Base-by-base conservation (phyloP, 192 early-diverging fungal genomes). In the Pilaira anomala region DNA sequence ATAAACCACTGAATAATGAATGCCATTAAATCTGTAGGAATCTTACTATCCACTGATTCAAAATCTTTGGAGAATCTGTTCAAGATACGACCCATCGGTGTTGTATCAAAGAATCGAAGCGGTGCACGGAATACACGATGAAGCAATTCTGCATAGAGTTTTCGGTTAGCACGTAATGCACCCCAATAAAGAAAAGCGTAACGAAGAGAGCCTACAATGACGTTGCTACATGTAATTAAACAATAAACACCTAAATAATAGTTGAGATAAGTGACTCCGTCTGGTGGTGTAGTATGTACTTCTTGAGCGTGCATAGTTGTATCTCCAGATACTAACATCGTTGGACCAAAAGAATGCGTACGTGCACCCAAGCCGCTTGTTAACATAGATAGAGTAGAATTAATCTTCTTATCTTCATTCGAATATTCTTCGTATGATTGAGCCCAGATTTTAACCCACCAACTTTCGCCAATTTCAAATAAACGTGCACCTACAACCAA, bases 61-160 rank as follows among this genome's bases (percentile, higher is more conserved):
- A 96, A 88, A 72, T 98, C 93, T 51, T 90, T 88, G 8, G 90
- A 86, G 68, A 93, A 95, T 16, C 96, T 78, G 76, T 95, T 98
- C 60, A 95, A 80, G 26, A 96, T 88, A 18, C 90, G 86, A 25
- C 93, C 92, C 19, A 91, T 75, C 6, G 95, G 93, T 13, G 90
- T 91, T 7, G 85, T 86, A 66, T 95, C 93, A 72, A 93, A 98
- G 81, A 95, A 97, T 2, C 87, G 82, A 14, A 94, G 82, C 25
- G 88, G 86, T 0, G 93, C 87, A 16, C 83, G 82, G 26, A 90
- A 54, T 14, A 92, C 80, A 13, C 78, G 52, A 8, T 67, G 70
- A 29, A 92, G 63, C n/a, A 89, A 63, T 28, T 72, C 71, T 8
- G 73, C 65, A 59, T 90, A 88, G 16, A 92, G 53, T 0, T 50